These are phyloP conservation scores for Phaeophleospora eucalypticola DNA, from an alignment of 2,329 filamentous ascomycete genomes.

Conservation along the genomic window DNA sequence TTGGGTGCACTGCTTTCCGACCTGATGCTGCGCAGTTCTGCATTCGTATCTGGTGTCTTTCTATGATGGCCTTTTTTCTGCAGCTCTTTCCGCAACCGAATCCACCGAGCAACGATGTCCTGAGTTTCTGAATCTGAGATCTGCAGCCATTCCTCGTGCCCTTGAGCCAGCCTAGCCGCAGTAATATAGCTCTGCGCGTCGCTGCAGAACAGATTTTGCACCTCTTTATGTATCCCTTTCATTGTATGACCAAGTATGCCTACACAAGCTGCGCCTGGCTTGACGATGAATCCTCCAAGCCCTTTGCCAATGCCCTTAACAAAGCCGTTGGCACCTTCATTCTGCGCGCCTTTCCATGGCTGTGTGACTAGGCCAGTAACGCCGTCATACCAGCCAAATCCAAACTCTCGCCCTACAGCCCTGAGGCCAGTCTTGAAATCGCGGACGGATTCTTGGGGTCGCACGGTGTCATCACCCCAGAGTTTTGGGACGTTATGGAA, in stretches of 20 bases:
- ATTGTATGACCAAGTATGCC: constrained; percentile 65
- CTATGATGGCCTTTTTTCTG: too few species aligned
- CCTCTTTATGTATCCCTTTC: constrained; percentile 71
- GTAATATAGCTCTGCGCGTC: constrained; percentile 76
- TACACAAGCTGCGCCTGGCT: constrained; percentile 63
- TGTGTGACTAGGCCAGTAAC: constrained; percentile 72
- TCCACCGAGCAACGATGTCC: constrained; percentile 64
- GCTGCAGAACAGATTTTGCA: constrained; percentile 63
- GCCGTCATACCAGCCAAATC: constrained; percentile 69
- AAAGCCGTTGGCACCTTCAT: constrained; percentile 60
- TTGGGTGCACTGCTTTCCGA: too few species aligned
- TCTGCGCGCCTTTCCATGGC: constrained; percentile 59
- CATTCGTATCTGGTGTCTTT: too few species aligned
- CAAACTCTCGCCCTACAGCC: constrained; percentile 67
- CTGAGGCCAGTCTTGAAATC: constrained; percentile 70
- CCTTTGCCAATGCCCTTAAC: constrained; percentile 76
- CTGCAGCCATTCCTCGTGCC: constrained; percentile 59
- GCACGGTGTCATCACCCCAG: constrained; percentile 78
- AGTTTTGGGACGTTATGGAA: constrained; percentile 84
- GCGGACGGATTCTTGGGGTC: constrained; percentile 74
- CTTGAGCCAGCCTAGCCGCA: constrained; percentile 70
- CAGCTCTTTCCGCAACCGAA: constrained; percentile 56
- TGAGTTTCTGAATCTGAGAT: constrained; percentile 57
- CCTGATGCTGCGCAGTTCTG: too few species aligned
- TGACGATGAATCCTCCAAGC: constrained; percentile 69